Evolutionary conservation across 805 yeast genomes (phyloP).

Genomic region (Yarrowia divulgata): DNA sequence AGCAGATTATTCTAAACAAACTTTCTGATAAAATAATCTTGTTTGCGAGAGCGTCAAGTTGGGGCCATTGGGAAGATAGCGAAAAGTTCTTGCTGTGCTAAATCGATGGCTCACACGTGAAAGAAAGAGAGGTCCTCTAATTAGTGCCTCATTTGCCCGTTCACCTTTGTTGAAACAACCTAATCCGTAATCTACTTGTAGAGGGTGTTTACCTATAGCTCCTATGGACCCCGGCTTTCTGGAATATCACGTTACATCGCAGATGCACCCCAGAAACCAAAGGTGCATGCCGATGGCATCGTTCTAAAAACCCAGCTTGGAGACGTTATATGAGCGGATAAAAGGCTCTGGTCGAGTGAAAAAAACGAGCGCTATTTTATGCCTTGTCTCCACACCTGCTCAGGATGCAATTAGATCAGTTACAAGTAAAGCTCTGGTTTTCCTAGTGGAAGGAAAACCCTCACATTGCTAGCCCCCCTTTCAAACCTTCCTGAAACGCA

Average conservation of each 20-base stretch:
- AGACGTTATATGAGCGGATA: not conserved
- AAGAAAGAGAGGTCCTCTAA: not conserved
- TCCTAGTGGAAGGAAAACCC: not conserved
- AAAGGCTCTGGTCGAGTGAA: no score
- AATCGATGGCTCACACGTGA: not conserved
- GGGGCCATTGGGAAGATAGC: not conserved
- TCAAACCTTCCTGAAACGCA: not conserved
- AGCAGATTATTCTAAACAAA: not conserved
- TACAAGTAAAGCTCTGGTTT: no score
- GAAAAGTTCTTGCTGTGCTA: not conserved
- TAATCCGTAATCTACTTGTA: no score
- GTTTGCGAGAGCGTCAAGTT: not conserved
- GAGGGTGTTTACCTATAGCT: not conserved
- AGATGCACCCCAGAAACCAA: slow-evolving; percentile 12
- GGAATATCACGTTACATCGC: slow-evolving; percentile 16
- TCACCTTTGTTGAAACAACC: no score
- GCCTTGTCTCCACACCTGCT: not conserved
- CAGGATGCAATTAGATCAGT: no score
- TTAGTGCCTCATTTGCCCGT: no score
- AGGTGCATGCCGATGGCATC: slow-evolving; percentile 9
- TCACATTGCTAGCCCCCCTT: slow-evolving; percentile 21
- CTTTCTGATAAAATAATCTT: slow-evolving; percentile 10
- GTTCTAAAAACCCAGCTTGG: not conserved
- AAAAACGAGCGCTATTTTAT: not conserved
- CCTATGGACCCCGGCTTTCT: not conserved